Evolutionary conservation across 768 basidiomycete genomes (phyloP).

Genomic region (Lactifluus hygrophoroides): DNA sequence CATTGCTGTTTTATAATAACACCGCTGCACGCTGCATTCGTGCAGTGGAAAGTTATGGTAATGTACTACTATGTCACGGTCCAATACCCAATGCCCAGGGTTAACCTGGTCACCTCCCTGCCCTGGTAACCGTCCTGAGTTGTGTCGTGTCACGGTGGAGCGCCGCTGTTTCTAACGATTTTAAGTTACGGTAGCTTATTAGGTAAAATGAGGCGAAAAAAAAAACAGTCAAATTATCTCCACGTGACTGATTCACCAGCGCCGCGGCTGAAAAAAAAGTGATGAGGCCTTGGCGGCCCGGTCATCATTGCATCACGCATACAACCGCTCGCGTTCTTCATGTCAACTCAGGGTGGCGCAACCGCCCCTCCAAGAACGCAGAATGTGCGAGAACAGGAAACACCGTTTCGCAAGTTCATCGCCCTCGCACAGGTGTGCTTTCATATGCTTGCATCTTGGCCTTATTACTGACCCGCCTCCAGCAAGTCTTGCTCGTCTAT

Average conservation of each 20-base stretch:
- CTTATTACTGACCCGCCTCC: not conserved
- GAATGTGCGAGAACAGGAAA: slow-evolving; percentile 27
- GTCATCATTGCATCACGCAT: not conserved
- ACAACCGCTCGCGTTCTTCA: not conserved
- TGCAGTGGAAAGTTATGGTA: not conserved
- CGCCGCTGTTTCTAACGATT: no score
- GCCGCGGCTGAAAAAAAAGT: no score
- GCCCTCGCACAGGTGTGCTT: slow-evolving; percentile 35
- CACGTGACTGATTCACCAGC: no score
- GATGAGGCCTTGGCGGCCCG: not conserved
- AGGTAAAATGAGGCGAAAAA: no score
- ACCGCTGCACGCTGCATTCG: no score
- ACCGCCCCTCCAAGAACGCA: slow-evolving; percentile 16
- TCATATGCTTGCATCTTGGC: not conserved
- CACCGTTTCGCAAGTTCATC: slow-evolving; percentile 31
- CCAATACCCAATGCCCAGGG: not conserved
- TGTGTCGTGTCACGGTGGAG: no score
- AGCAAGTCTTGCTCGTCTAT: slow-evolving; percentile 68
- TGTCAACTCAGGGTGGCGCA: slow-evolving; percentile 4
- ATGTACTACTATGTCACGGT: not conserved
- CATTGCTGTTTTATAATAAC: no score
- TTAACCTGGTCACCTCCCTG: not conserved
- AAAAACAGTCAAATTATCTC: no score
- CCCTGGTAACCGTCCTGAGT: no score
- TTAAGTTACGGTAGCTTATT: no score